Conservation (phyloP, 75 land plant species). For the Azolla pinnata region DNA sequence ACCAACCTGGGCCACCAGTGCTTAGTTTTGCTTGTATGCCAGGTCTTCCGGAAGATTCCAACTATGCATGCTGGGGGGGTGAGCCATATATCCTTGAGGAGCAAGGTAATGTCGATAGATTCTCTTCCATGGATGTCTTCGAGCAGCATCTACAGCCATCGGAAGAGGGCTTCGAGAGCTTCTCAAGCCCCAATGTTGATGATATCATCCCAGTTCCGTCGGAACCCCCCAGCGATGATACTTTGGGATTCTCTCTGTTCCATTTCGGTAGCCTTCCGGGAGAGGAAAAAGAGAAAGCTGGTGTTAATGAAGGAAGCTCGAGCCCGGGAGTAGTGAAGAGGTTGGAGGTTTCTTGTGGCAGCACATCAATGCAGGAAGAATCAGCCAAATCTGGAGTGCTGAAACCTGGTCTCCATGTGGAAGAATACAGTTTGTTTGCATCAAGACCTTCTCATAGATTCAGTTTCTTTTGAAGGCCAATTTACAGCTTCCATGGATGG, state of each 20-base stretch:
- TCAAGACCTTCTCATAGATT: constrained; percentile 54
- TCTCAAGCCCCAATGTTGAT: background rate
- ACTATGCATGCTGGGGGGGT: background rate
- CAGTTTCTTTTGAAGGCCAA: constrained; percentile 68
- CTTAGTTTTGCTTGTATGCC: constrained; percentile 16
- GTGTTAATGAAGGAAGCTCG: constrained; percentile 3
- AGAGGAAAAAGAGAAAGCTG: constrained; percentile 28
- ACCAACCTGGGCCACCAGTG: constrained; percentile 30
- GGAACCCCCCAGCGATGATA: background rate
- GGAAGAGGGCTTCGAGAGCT: background rate
- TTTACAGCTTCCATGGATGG: no score
- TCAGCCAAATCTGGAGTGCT: constrained; percentile 15
- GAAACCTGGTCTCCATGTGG: constrained; percentile 37
- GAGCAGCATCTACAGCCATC: no score
- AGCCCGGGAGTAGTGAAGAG: background rate
- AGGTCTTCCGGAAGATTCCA: background rate
- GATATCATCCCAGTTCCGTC: background rate
- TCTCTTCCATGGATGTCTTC: background rate
- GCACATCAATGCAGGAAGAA: constrained; percentile 19
- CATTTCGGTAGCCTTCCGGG: constrained; percentile 75
- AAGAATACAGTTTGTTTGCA: constrained; percentile 84
- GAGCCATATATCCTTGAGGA: background rate
- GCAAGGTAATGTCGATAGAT: background rate
- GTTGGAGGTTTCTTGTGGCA: constrained; percentile 11
- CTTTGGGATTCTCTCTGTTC: constrained; percentile 63